These are phyloP conservation scores for Rhodotorula taiwanensis DNA, from an alignment of 768 basidiomycete species.

Conservation along the genomic window DNA sequence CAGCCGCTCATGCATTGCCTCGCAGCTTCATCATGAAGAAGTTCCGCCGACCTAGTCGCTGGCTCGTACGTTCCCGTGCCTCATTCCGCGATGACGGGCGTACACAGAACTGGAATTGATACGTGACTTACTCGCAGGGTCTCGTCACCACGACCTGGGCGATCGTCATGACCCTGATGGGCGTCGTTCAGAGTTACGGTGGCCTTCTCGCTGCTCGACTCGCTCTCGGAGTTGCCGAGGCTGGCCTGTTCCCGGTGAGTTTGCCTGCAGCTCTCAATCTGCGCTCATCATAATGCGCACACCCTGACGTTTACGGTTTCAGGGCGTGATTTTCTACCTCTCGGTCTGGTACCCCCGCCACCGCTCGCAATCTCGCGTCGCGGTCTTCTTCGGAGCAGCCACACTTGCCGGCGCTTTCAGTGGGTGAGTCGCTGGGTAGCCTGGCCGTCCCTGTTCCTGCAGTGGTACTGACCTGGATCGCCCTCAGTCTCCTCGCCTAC, in stretches of 20 bases:
- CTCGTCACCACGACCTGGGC: conserved; percentile 31
- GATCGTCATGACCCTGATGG: conserved; percentile 24
- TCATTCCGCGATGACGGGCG: no score
- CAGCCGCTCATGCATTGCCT: no score
- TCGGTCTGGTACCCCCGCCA: conserved; percentile 31
- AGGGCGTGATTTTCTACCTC: conserved; percentile 22
- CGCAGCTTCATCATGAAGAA: conserved; percentile 5
- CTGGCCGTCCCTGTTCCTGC: neutral
- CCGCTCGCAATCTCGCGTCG: conserved; percentile 36
- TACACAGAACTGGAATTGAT: no score
- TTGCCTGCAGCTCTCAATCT: no score
- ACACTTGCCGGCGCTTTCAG: conserved; percentile 32
- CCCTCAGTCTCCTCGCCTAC: conserved; percentile 34
- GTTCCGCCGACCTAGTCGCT: neutral
- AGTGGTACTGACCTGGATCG: neutral
- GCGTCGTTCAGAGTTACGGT: conserved; percentile 22
- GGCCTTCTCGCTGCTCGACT: conserved; percentile 37
- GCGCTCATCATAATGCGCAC: no score
- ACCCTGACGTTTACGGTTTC: no score
- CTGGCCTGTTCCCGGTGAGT: no score
- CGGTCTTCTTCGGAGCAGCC: conserved; percentile 37
- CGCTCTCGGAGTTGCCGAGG: conserved; percentile 23
- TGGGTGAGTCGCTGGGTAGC: no score
- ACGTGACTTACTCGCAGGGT: no score
- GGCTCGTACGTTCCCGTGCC: no score